Evolutionary conservation across 495 filamentous ascomycete genomes (phyloP).

Genomic region (Aspergillus cavernicola): DNA sequence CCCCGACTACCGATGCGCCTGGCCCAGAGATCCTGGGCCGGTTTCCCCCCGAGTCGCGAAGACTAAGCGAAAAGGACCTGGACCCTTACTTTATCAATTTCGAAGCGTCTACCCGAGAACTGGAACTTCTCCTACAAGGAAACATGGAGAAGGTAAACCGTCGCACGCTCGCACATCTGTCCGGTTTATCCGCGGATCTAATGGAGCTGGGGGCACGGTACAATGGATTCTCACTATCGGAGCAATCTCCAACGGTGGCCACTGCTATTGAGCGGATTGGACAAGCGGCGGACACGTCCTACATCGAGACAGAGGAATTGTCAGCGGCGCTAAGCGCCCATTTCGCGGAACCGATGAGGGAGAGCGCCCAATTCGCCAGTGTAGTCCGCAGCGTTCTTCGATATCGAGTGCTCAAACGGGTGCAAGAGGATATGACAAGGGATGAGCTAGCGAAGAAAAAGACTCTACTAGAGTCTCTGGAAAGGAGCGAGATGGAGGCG

Average conservation of each 20-base stretch:
- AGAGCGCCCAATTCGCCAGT: slow-evolving; percentile 94
- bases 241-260: slow-evolving; percentile 81
- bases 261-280: slow-evolving; percentile 91
- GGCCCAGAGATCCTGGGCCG: slow-evolving; percentile 66
- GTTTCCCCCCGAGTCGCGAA: slow-evolving; percentile 75
- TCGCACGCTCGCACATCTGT: slow-evolving; percentile 78
- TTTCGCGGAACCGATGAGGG: slow-evolving; percentile 95
- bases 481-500: slow-evolving; percentile 86
- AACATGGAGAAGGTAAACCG: slow-evolving; percentile 95
- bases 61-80: slow-evolving; percentile 80
- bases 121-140: slow-evolving; percentile 81
- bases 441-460: slow-evolving; percentile 86
- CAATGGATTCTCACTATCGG: slow-evolving; percentile 95
- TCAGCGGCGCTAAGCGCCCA: slow-evolving; percentile 76
- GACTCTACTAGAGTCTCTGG: slow-evolving; percentile 71
- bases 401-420: slow-evolving; percentile 85
- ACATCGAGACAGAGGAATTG: slow-evolving; percentile 91
- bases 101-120: slow-evolving; percentile 79
- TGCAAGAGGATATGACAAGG: slow-evolving; percentile 95
- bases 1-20: slow-evolving; percentile 52
- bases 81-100: slow-evolving; percentile 95
- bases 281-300: slow-evolving; percentile 92
- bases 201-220: slow-evolving; percentile 89
- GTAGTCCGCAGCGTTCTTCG: slow-evolving; percentile 84
- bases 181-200: slow-evolving; percentile 77